Evolutionary conservation across 1,284 basidiomycete species (phyloP), one percentile per base, ranked within the genome.

Genomic region (Ceratobasidium sp.): DNA sequence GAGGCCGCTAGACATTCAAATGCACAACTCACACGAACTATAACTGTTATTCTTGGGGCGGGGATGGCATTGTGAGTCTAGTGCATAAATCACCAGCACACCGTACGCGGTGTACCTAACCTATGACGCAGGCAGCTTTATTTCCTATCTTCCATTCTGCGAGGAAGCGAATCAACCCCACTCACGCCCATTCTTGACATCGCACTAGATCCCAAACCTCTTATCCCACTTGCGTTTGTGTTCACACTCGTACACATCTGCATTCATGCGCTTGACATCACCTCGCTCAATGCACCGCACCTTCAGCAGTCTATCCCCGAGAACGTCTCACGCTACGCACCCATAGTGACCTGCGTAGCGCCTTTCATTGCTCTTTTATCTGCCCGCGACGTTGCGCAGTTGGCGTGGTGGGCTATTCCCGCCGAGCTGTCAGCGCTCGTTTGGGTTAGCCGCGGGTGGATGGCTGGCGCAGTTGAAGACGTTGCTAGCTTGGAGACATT

Each of bases 401-500:
- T 64, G 31, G 49, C 49, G 17, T 64, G 60, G 60, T 64, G 62
- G 62, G 38, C 22, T 38, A 17, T 65, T 7, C 62, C 62, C 10
- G 49, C 49, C 22, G 62, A 65, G 17, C n/a, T 65, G 17, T 52
- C 62, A 20, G 58, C 62, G 13, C 49, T 65, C 6, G 62, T 65
- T 8, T 65, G 62, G 62, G 62, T 65, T 22, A 65, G 62, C 49
- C n/a, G 62, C 13, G 62, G 62, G 7, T 65, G 62, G 62, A 65
- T 65, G 62, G 49, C 49, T 8, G 32, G 62, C 22, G 62, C 62
- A 27, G 49, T 53, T 10, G 62, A 65, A 15, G 62, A 65, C 17
- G 47, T 65, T 53, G 34, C 49, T 15, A 49, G 62, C 25, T 20
- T 65, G 43, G 62, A 65, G 35, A 49, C 17, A 17, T 53, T 65